A percentile compares a stretch with the other conserved stretches of the same genome.
Evolutionary conservation across 345 rosid genomes (phyloP).

Genomic region (Lagerstroemia speciosa): DNA sequence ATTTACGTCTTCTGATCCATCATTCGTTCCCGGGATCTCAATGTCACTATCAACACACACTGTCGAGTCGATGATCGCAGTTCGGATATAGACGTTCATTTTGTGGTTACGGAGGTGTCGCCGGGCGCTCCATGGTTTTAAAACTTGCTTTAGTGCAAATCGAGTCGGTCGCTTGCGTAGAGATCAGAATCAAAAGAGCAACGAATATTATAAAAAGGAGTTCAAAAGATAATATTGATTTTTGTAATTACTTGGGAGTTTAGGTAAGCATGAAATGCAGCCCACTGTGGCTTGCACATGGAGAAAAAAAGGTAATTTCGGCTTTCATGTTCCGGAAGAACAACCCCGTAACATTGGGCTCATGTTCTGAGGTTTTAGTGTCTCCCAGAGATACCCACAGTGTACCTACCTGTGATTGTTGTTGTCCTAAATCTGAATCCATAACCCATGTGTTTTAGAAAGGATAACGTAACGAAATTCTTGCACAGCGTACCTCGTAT

Average conservation of each 20-base stretch:
- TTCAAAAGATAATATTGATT: neutral
- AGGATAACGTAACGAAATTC: neutral
- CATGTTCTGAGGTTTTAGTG: constrained; percentile 20
- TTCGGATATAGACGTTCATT: too few relatives aligned
- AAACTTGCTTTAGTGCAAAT: too few relatives aligned
- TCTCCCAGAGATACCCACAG: constrained; percentile 1
- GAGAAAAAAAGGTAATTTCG: constrained; percentile 4
- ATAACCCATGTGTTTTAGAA: neutral
- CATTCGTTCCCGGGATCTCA: neutral
- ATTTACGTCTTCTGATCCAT: neutral
- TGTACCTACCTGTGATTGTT: neutral
- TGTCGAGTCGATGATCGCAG: too few relatives aligned
- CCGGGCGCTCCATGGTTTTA: too few relatives aligned
- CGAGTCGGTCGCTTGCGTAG: too few relatives aligned
- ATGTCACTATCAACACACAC: neutral
- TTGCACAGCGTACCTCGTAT: too few relatives aligned
- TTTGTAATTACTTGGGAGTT: neutral
- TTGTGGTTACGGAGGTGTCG: too few relatives aligned
- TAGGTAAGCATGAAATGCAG: constrained; percentile 7
- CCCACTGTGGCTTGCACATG: constrained; percentile 26
- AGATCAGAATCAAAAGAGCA: neutral
- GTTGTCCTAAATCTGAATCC: neutral
- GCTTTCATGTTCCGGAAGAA: constrained; percentile 1
- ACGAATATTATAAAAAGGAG: neutral
- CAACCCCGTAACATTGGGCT: constrained; percentile 15